A percentile compares a stretch with the other conserved stretches of the same genome.
Conservation (phyloP, 1,284 basidiomycete genomes). For the Puccinia brachypodii region DNA sequence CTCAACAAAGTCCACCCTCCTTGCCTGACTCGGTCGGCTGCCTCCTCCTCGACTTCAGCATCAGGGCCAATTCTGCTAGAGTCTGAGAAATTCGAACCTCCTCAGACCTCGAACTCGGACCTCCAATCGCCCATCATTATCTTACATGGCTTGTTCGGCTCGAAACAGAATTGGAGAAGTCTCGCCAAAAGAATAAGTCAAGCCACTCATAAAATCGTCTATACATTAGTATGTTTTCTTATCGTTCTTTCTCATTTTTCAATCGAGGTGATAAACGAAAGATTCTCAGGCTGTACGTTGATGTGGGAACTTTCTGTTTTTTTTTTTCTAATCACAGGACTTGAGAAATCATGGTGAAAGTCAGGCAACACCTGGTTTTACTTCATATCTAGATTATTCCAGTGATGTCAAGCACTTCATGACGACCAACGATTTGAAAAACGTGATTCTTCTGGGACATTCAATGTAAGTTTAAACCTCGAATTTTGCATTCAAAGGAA, state of each 20-base stretch:
- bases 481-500: background rate
- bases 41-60: background rate
- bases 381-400: constrained; percentile 42
- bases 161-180: constrained; percentile 47
- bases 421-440: background rate
- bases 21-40: background rate
- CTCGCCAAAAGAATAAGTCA: constrained; percentile 34
- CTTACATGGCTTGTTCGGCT: constrained; percentile 49
- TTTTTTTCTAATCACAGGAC: constrained; percentile 14
- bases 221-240: constrained; percentile 13
- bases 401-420: constrained; percentile 43
- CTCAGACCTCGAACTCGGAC: background rate
- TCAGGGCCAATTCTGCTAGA: constrained; percentile 2
- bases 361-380: constrained; percentile 31
- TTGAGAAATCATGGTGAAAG: constrained; percentile 48
- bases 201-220: constrained; percentile 8
- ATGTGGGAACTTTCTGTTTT: background rate
- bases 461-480: constrained; percentile 32
- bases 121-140: constrained; percentile 12
- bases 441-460: constrained; percentile 42
- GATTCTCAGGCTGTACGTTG: background rate
- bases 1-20: background rate
- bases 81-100: constrained; percentile 38
- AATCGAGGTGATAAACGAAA: background rate
- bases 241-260: background rate